Base-by-base conservation (phyloP, 352 stramenopile genomes). In the Pythium oligandrum region DNA sequence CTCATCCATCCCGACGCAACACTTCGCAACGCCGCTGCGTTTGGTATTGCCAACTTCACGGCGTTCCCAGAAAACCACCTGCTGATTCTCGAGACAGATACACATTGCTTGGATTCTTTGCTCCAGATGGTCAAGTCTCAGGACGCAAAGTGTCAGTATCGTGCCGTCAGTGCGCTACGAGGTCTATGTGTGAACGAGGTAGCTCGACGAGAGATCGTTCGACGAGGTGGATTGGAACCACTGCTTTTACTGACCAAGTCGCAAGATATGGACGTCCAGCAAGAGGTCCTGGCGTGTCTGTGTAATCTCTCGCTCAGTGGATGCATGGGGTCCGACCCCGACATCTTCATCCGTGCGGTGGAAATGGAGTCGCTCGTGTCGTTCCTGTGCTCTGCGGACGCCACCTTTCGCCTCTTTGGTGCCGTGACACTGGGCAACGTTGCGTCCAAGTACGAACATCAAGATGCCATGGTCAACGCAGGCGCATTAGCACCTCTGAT, bases 261-360 rank as follows among this genome's bases (percentile, higher is more conserved):
- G 2, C 79, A 96, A 43, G 89, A 98, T 64, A 93, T 97, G 63
- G 91, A 98, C 48, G 73, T 98, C 1, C 96, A 98, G 62, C 82
- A 97, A 53, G 95, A 99, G 73, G 91, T 98, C n/a, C 76, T 98
- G 6, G 88, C 91, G 37, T 97, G 88, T 39, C 58, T 99, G n/a
- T 98, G 95, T 62, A 99, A 99, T 51, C 71, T 99, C 35, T 98
- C 91, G 6, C 73, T 98, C 6, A 96, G 85, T 57, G 95, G 96
- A n/a, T 98, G 78, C 59, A 93, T 98, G 37, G 92, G 92, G 40
- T 83, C 91, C 11, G 82, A 96, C 37, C 85, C 94, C 0, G 79
- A 92, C 3, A 72, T 83, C 4, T 93, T 99, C 50, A 73, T 98
- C 32, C 57, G 93, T 32, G 84, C 92, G 3, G 83, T 95, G 32